Base-by-base conservation (phyloP, 345 rosid genomes). In the Euphorbia tirucalli region DNA sequence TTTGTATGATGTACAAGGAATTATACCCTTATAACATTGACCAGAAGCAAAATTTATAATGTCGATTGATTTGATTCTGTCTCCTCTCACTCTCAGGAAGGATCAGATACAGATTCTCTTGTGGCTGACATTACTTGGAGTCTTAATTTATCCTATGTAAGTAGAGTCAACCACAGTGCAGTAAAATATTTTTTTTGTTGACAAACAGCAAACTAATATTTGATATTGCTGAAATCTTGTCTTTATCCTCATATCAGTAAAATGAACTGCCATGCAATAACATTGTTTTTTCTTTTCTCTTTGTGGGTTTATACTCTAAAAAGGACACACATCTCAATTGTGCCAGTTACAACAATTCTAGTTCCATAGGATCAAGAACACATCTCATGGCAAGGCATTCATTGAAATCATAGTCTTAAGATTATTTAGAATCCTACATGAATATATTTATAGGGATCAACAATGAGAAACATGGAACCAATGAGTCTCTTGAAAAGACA, bases 161-260 rank as follows among this genome's bases (percentile, higher is more conserved):
- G 63, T 13, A 46, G 16, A 46, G 52, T 15, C 52, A 72, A 65
- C 28, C 27, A 71, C 65, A 7, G 49, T 54, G 44, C 44, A 57
- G 39, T 14, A 32, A 21, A 66, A 59, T 35, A 41, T 7, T 59
- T 41, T 59, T 41, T 5, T 39, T 24, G 5, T 54, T 31, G 58
- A 62, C 31, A 37, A 31, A 19, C 68, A 32, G 41, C 44, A 35
- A 56, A 58, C 18, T 48, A 61, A 19, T 37, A 39, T 22, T 14
- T 57, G 55, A 65, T 9, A 27, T 19, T 44, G 57, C 31, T 56
- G 50, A 25, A 64, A 56, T 35, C 28, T 5, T 24, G 32, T 30
- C 28, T 22, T 56, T 24, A 24, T 56, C 30, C 60, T 24, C 15
- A 56, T 22, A 56, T 56, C 56, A 65, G 28, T 22, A 72, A 35